Evolutionary conservation across 345 rosid genomes (phyloP), one percentile per base, ranked within the genome.

Genomic region (Eucalyptus cloeziana): DNA sequence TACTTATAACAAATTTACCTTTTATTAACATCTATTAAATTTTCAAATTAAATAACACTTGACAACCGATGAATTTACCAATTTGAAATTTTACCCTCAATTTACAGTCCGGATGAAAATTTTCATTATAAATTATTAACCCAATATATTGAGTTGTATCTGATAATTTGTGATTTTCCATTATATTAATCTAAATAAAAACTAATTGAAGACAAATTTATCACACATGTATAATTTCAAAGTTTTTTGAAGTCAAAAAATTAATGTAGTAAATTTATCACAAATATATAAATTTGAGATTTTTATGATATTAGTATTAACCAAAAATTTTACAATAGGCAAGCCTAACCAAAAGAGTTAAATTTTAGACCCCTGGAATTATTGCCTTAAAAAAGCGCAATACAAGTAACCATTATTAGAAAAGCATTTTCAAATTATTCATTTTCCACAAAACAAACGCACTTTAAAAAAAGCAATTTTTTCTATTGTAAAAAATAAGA

Each of bases 21-120:
- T 1, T 19, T 4, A 52, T 19, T 52, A 1, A 52, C 7, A 52
- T 52, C 25, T 2, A 0, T 52, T 19, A 1, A 52, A 52, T 52
- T 52, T 2, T 1, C 0, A 52, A 1, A 52, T 52, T 52, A 52
- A 0, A 7, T 7, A 52, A 52, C 24, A 52, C 10, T 1, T 21
- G 2, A 52, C 2, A 19, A 0, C 8, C 8, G 0, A 52, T 52
- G 5, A 52, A 1, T 1, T 52, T 52, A 21, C 1, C 4, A 52
- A 0, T 3, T 51, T 51, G 3, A 0, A 52, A 52, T 52, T 52
- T 19, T 52, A 52, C 24, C 24, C 0, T 17, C 5, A 0, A 2
- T 51, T 52, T 52, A 17, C 7, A 11, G 2, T 51, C 7, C 22
- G 17, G 0, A 52, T 52, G 1, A 52, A 52, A 1, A 52, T 52